Evolutionary conservation across 2,329 filamentous ascomycete genomes (phyloP), one percentile per base, ranked within the genome.

Genomic region (Huntiella savannae): DNA sequence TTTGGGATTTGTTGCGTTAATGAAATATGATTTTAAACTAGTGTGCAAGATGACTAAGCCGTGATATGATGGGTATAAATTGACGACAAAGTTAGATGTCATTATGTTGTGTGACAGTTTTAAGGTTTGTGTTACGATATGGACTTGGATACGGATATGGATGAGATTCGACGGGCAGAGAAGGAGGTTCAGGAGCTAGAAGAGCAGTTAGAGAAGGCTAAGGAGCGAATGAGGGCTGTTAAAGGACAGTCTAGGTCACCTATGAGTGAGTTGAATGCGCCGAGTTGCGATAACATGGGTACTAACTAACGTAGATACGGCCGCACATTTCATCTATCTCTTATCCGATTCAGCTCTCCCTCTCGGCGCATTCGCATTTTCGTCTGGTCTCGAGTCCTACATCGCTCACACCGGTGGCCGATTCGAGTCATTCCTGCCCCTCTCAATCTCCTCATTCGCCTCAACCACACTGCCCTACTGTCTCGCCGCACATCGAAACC

Each of bases 351-450:
- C 83, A 1, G 81, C 82, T 11, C 73, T 91, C 2, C 83, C 83
- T 1, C 69, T 91, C 0, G 83, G 83, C 48, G 84, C 82, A n/a
- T 91, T 91, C 62, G 83, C 83, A 55, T 91, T 88, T 65, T 83
- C 77, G 65, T 81, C 75, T 54, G 82, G 82, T 3, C 71, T 91
- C 12, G 83, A 91, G 63, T 88, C 82, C 36, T 88, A 80, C 59
- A 74, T 87, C 13, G 78, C 79, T 3, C 83, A 91, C 64, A 67
- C 67, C 53, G 51, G 59, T 13, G 56, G 63, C 15, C 58, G 63
- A 16, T 81, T 85, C 60, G 57, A 72, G 38, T 61, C 65, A 40
- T 91, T 91, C 62, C 69, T 91, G 12, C 68, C 71, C 8, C 65
- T 82, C 16, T 85, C 82, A 3, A 62, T 88, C 4, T 70, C 73